Evolutionary conservation across 2,329 filamentous ascomycete species (phyloP).

Genomic region (Lojkania enalia): DNA sequence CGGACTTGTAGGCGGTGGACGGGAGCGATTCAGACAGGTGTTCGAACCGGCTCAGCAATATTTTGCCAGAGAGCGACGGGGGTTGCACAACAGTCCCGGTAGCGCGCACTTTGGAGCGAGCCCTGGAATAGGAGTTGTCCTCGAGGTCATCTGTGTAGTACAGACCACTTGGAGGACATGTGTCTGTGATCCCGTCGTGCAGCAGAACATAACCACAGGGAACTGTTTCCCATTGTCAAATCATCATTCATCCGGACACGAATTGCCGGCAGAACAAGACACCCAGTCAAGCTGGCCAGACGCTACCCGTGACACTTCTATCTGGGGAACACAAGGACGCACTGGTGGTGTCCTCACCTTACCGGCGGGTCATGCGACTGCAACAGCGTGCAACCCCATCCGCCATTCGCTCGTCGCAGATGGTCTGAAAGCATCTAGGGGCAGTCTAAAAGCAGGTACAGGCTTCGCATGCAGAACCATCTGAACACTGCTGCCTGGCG

Average conservation of each 20-base stretch:
- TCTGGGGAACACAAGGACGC: neutral
- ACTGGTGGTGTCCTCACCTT: constrained; percentile 9
- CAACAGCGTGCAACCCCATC: constrained; percentile 10
- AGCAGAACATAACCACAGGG: constrained; percentile 9
- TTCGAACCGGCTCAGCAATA: neutral
- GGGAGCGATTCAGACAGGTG: constrained; percentile 9
- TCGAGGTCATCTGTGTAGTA: constrained; percentile 18
- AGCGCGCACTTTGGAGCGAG: constrained; percentile 12
- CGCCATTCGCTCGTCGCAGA: constrained; percentile 13
- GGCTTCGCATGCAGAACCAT: constrained; percentile 14
- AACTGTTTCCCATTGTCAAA: constrained; percentile 13
- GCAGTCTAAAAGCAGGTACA: constrained; percentile 15
- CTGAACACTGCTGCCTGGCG: constrained; percentile 21
- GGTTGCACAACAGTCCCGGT: constrained; percentile 9
- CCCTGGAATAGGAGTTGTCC: constrained; percentile 9
- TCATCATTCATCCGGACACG: constrained; percentile 4
- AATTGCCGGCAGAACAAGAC: constrained; percentile 10
- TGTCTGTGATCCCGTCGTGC: constrained; percentile 12
- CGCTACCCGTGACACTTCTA: constrained; percentile 8
- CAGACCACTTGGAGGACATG: neutral
- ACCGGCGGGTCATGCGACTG: constrained; percentile 14
- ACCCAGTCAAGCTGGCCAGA: constrained; percentile 3
- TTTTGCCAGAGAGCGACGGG: constrained; percentile 8
- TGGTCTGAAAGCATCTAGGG: neutral
- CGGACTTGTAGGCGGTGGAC: constrained; percentile 4